Conservation (phyloP, 345 rosid genomes). For the Hibiscus syriacus region DNA sequence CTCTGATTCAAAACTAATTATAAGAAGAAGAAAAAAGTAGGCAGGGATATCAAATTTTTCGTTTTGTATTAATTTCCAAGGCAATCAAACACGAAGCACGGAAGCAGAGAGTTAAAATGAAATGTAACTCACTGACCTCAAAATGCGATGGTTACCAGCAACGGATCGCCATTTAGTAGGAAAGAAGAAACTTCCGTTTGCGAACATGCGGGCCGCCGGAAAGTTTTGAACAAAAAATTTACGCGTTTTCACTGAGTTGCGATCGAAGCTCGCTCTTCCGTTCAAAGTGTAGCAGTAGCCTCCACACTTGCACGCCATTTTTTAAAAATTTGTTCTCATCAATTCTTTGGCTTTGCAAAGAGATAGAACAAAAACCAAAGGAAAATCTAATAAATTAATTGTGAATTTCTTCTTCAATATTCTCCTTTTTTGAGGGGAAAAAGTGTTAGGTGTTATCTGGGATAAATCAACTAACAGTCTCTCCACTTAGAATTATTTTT, state of each 20-base stretch:
- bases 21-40: background rate
- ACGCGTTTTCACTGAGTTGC: conserved; percentile 21
- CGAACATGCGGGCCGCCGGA: conserved; percentile 33
- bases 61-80: background rate
- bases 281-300: too few species aligned
- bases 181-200: conserved; percentile 20
- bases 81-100: background rate
- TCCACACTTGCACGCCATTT: conserved; percentile 46
- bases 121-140: conserved; percentile 28
- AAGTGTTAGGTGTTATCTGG: background rate
- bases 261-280: too few species aligned
- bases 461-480: too few species aligned
- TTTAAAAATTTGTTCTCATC: conserved; percentile 7
- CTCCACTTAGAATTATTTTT: too few species aligned
- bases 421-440: background rate
- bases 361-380: background rate
- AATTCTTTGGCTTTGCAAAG: conserved; percentile 2
- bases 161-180: conserved; percentile 29
- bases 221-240: conserved; percentile 34
- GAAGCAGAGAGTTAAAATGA: background rate
- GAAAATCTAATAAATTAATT: background rate
- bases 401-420: background rate
- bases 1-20: too few species aligned
- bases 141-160: conserved; percentile 33
- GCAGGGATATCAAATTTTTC: background rate